These are phyloP conservation scores for Prosopis cineraria DNA, from an alignment of 306 rosid genomes.

Conservation along the genomic window DNA sequence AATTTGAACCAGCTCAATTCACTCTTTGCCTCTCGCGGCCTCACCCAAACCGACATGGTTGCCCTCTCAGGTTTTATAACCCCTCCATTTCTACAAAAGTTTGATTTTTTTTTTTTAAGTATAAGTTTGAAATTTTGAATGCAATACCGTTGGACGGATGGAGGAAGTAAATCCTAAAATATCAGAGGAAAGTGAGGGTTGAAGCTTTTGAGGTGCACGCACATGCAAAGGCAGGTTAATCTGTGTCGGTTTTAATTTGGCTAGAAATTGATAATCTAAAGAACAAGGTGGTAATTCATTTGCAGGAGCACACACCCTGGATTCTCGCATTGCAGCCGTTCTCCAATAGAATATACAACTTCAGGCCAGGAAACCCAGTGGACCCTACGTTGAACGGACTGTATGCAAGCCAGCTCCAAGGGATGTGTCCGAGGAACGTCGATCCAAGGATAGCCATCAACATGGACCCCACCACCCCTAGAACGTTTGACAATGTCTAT, in stretches of 20 bases:
- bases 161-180: neutral
- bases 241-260: too few relatives aligned
- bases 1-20: slow-evolving; percentile 70
- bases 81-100: slow-evolving; percentile 6
- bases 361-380: slow-evolving; percentile 41
- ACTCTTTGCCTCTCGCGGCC: slow-evolving; percentile 55
- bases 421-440: slow-evolving; percentile 64
- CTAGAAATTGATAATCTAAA: neutral
- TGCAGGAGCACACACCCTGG: slow-evolving; percentile 81
- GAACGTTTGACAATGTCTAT: slow-evolving; percentile 55
- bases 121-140: neutral
- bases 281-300: neutral
- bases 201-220: neutral
- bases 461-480: slow-evolving; percentile 83
- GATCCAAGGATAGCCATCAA: slow-evolving; percentile 68
- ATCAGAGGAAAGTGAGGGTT: neutral
- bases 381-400: slow-evolving; percentile 51
- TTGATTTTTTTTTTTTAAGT: too few relatives aligned
- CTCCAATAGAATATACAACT: slow-evolving; percentile 53
- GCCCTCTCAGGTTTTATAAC: slow-evolving; percentile 86
- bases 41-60: slow-evolving; percentile 71
- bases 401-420: slow-evolving; percentile 47
- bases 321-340: slow-evolving; percentile 71
- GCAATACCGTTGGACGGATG: neutral
- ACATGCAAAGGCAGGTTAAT: neutral